Evolutionary conservation across 2,329 filamentous ascomycete genomes (phyloP).

Genomic region (Trichoderma koningii): DNA sequence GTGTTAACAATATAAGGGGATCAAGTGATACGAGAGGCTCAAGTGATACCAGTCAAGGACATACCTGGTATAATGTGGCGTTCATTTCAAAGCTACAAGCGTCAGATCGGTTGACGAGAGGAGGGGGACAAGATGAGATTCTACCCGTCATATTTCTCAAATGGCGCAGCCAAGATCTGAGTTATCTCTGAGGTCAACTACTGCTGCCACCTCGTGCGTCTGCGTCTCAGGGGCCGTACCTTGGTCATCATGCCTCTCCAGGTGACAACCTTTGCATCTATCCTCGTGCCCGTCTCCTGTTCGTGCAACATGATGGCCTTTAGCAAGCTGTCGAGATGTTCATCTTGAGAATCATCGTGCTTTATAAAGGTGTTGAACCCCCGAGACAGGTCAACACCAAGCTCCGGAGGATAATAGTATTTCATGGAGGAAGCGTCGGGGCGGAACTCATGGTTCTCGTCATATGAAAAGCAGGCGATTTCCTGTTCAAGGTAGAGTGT

Average conservation of each 20-base stretch:
- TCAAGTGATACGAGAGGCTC: no score
- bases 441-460: slow-evolving; percentile 75
- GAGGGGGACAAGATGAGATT: neutral
- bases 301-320: slow-evolving; percentile 75
- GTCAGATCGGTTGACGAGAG: slow-evolving; percentile 29
- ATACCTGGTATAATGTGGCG: slow-evolving; percentile 83
- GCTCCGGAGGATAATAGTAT: slow-evolving; percentile 80
- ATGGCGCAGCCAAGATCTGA: slow-evolving; percentile 85
- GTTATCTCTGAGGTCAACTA: neutral
- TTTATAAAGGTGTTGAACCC: slow-evolving; percentile 84
- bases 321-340: slow-evolving; percentile 83
- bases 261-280: slow-evolving; percentile 79
- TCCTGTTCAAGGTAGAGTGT: slow-evolving; percentile 56
- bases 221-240: slow-evolving; percentile 48
- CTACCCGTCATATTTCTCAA: slow-evolving; percentile 77
- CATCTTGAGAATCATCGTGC: slow-evolving; percentile 78
- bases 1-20: neutral
- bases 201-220: neutral
- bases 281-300: slow-evolving; percentile 63
- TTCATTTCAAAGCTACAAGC: slow-evolving; percentile 85
- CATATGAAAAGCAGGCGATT: slow-evolving; percentile 91
- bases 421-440: slow-evolving; percentile 77
- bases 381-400: slow-evolving; percentile 72
- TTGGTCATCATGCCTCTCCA: slow-evolving; percentile 99
- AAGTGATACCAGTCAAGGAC: slow-evolving; percentile 36